phyloP scores from a whole-genome alignment of 1,139 yeast genomes.

The Williopsis jadinii region DNA sequence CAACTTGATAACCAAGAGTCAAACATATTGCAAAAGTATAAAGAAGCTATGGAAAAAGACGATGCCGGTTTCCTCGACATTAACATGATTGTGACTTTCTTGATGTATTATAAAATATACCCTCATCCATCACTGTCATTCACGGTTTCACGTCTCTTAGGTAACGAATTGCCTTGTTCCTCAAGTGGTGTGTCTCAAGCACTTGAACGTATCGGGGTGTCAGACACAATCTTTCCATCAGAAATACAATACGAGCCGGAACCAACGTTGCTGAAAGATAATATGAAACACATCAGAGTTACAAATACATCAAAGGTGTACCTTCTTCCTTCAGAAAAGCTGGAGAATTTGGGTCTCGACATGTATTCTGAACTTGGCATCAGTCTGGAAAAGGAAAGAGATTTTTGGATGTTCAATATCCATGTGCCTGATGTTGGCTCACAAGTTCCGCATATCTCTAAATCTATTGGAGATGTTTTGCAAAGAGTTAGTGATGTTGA shows the following conservation, averaged over 20 bases:
- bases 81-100: constrained; percentile 3
- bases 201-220: background rate
- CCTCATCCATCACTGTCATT: constrained; percentile 5
- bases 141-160: background rate
- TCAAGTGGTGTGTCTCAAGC: constrained; percentile 1
- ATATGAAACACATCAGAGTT: constrained; percentile 13
- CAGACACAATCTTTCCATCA: background rate
- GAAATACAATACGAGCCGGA: background rate
- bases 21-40: constrained; percentile 1
- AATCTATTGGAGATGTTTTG: constrained; percentile 1
- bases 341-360: constrained; percentile 1
- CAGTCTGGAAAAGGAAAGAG: constrained; percentile 28
- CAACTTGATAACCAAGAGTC: background rate
- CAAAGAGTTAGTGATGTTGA: constrained; percentile 6
- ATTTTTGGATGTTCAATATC: constrained; percentile 30
- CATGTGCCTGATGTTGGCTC: constrained; percentile 39
- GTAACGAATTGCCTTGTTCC: background rate
- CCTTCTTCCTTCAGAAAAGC: constrained; percentile 11
- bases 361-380: constrained; percentile 23
- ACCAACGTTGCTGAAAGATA: constrained; percentile 2
- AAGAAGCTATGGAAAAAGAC: constrained; percentile 1
- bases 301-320: constrained; percentile 8
- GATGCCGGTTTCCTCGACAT: constrained; percentile 1
- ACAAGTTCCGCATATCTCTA: constrained; percentile 16
- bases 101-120: constrained; percentile 6